These are phyloP conservation scores for Salix dunnii DNA, from an alignment of 345 rosid genomes.

Conservation along the genomic window DNA sequence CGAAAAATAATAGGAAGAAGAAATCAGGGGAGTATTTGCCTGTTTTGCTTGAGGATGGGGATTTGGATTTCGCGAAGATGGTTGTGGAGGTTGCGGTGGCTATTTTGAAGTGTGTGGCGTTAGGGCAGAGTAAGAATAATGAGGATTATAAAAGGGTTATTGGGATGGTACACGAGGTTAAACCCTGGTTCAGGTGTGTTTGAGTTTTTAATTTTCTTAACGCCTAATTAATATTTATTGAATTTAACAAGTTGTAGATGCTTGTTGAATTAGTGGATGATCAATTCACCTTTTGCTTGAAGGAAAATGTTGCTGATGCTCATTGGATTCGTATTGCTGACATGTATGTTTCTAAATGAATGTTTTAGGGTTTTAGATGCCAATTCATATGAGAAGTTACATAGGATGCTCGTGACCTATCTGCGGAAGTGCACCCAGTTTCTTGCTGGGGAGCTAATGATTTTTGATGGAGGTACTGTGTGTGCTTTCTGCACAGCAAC, in stretches of 20 bases:
- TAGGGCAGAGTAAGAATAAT: constrained; percentile 37
- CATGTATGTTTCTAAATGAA: constrained; percentile 5
- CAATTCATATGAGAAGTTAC: constrained; percentile 53
- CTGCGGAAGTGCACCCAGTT: constrained; percentile 48
- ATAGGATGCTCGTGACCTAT: constrained; percentile 44
- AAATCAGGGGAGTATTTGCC: constrained; percentile 28
- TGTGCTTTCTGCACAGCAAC: constrained; percentile 38
- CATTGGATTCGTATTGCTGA: constrained; percentile 7
- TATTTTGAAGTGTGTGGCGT: constrained; percentile 50
- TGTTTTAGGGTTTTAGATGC: constrained; percentile 57
- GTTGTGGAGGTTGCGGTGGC: constrained; percentile 52
- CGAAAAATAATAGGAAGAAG: constrained; percentile 8
- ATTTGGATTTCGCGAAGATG: constrained; percentile 46
- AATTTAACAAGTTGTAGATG: not conserved
- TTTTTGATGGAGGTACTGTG: constrained; percentile 43
- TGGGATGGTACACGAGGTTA: constrained; percentile 54
- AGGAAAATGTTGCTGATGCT: not conserved
- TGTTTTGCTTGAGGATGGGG: constrained; percentile 25
- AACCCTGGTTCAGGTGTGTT: constrained; percentile 65
- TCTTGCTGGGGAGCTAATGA: constrained; percentile 48
- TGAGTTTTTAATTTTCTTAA: not conserved
- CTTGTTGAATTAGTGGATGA: not conserved
- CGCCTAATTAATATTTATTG: too few species aligned
- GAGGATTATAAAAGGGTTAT: constrained; percentile 39
- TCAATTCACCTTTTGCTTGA: not conserved